A percentile compares a stretch with the other conserved stretches of the same genome.
Evolutionary conservation across 495 filamentous ascomycete species (phyloP).

Genomic region (Tetracladium marchalianum): DNA sequence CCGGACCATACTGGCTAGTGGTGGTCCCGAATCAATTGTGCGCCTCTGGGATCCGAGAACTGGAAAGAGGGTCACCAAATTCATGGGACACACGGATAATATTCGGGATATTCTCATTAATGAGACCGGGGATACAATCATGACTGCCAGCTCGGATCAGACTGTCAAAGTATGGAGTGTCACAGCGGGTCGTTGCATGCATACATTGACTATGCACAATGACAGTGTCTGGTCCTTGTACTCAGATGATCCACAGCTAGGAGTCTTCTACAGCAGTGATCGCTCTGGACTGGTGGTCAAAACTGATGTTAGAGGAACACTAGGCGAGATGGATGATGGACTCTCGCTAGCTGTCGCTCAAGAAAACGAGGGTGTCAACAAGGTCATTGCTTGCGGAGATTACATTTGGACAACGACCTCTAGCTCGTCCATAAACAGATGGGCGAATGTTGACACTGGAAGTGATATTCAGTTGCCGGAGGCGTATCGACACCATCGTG

Average conservation of each 20-base stretch:
- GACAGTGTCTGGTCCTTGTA: constrained; percentile 96
- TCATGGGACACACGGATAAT: constrained; percentile 97
- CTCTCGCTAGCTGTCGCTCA: constrained; percentile 79
- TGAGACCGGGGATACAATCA: constrained; percentile 75
- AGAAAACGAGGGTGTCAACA: constrained; percentile 76
- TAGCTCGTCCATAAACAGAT: constrained; percentile 90
- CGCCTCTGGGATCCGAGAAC: constrained; percentile 86
- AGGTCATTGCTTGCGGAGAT: constrained; percentile 68
- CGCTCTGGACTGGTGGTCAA: constrained; percentile 86
- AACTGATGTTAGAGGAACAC: constrained; percentile 69
- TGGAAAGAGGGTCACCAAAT: constrained; percentile 86
- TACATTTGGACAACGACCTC: constrained; percentile 92
- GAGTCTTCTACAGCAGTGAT: constrained; percentile 90
- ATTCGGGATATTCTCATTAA: constrained; percentile 85
- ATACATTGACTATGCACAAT: constrained; percentile 97
- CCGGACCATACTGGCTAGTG: constrained; percentile 70
- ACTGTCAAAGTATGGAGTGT: constrained; percentile 98
- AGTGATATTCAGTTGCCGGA: constrained; percentile 40
- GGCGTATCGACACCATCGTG: constrained; percentile 43
- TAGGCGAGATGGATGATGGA: constrained; percentile 77
- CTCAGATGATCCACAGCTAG: constrained; percentile 75
- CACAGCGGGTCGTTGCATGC: constrained; percentile 87
- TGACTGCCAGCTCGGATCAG: constrained; percentile 93
- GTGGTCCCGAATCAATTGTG: constrained; percentile 89
- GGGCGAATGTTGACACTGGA: constrained; percentile 77